Base-by-base conservation (phyloP, 352 stramenopile genomes). In the Nothophytophthora sp. region DNA sequence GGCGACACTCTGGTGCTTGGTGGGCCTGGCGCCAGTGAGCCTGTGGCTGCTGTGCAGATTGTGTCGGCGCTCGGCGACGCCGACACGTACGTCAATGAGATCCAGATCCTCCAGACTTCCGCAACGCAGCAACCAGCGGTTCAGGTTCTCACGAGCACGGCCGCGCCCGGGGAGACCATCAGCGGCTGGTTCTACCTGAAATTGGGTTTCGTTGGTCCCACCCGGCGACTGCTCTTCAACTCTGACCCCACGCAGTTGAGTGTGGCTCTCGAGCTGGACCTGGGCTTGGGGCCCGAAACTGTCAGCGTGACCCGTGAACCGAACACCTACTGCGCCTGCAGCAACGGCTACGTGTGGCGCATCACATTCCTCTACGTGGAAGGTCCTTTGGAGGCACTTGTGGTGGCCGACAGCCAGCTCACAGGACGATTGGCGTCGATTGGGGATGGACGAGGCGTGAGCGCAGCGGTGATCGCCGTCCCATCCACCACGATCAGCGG, bases 301-400 rank as follows among this genome's bases (percentile, higher is more conserved):
- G 69, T 92, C 7, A 65, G 55, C 29, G 78, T 95, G 12, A 67
- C 60, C 2, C 70, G 85, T 0, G 51, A 61, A 5, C 59, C 66
- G 24, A 95, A 95, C 32, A 86, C 68, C 0, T 91, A 73, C 43
- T 94, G 85, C 47, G 78, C 55, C 6, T 92, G 85, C 56, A 73
- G 59, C 11, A 75, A 88, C 43, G 82, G 53, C 15, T 95, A 75
- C 41, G 42, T 90, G 16, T 95, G 85, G 85, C 64, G 55, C 19
- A 88, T 95, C 34, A 92, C 81, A 18, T 94, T 95, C 44, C 51
- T 90, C 29, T 85, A 76, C 50, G 61, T 73, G 6, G 72, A 87
- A 69, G 82, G 82, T 0, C 63, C 73, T 1, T 44, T 93, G 1
- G 59, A 79, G 5, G 55, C 70, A 18, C 54, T 95, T 23, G 36